Percentiles rank a stretch among this genome's conserved stretches.
phyloP scores from a whole-genome alignment of 2,329 filamentous ascomycete species.

The Aquanectria penicillioides region DNA sequence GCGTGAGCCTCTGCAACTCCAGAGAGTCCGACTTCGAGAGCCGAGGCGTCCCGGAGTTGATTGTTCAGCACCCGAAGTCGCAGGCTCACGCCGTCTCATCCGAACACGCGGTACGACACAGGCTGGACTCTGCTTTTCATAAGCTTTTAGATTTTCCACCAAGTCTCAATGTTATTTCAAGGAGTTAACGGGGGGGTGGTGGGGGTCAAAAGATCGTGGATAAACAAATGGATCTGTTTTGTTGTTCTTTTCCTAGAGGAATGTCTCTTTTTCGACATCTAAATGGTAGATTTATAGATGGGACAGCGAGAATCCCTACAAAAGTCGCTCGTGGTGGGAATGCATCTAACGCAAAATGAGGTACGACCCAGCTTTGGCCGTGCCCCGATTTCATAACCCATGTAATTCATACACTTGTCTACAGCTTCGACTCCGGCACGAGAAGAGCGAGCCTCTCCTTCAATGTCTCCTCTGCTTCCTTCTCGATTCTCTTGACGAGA shows the following conservation, averaged over 20 bases:
- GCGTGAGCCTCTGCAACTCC: constrained; percentile 40
- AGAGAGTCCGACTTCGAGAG: constrained; percentile 32
- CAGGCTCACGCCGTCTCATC: not conserved
- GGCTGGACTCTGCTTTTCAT: constrained; percentile 37
- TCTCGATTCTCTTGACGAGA: constrained; percentile 78
- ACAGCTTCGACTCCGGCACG: constrained; percentile 68
- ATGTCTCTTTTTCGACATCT: constrained; percentile 12
- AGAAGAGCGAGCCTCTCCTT: constrained; percentile 67
- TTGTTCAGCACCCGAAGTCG: constrained; percentile 28
- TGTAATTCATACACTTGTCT: too few species aligned
- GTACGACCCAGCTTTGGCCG: constrained; percentile 1
- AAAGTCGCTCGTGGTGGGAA: constrained; percentile 17
- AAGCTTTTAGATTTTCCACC: constrained; percentile 27
- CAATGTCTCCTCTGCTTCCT: constrained; percentile 76
- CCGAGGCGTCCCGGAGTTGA: constrained; percentile 38
- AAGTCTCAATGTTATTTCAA: too few species aligned
- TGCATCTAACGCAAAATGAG: constrained; percentile 16
- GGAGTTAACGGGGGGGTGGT: too few species aligned
- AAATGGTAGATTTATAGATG: constrained; percentile 15
- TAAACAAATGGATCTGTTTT: not conserved
- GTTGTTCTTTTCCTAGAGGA: not conserved
- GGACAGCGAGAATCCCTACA: constrained; percentile 1
- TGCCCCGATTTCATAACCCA: too few species aligned
- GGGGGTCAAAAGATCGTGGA: too few species aligned
- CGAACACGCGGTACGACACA: constrained; percentile 28